Conservation (phyloP, 169 alveolate genomes). For the Babesia bovis region DNA sequence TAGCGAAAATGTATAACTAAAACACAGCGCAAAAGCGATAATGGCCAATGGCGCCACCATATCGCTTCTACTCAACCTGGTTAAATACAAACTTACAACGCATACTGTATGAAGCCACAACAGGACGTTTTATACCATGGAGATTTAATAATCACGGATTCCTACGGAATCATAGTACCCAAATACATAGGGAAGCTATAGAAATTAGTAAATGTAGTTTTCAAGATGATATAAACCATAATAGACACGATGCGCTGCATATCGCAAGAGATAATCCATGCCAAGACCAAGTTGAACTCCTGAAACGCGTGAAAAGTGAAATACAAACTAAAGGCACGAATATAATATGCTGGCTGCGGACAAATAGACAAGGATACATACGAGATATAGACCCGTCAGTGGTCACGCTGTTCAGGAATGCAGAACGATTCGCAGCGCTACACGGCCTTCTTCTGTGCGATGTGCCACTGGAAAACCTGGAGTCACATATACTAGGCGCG, state of each 20-base stretch:
- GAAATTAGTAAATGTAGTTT: neutral
- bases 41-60: constrained; percentile 11
- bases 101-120: neutral
- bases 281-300: constrained; percentile 32
- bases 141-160: neutral
- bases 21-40: neutral
- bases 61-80: constrained; percentile 22
- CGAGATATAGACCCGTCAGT: constrained; percentile 38
- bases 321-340: constrained; percentile 9
- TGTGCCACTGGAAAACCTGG: constrained; percentile 38
- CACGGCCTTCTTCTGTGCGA: constrained; percentile 59
- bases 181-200: too few species aligned
- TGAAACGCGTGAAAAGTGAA: constrained; percentile 18
- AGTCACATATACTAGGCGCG: constrained; percentile 26
- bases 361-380: constrained; percentile 30
- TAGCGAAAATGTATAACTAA: neutral
- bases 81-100: constrained; percentile 13
- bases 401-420: constrained; percentile 33
- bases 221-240: neutral
- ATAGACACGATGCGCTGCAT: constrained; percentile 9
- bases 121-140: neutral
- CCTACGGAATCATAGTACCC: neutral
- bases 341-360: constrained; percentile 57
- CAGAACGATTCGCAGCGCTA: constrained; percentile 51
- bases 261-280: constrained; percentile 31